Evolutionary conservation across 2,329 filamentous ascomycete genomes (phyloP).

Genomic region (Colletotrichum sp.): DNA sequence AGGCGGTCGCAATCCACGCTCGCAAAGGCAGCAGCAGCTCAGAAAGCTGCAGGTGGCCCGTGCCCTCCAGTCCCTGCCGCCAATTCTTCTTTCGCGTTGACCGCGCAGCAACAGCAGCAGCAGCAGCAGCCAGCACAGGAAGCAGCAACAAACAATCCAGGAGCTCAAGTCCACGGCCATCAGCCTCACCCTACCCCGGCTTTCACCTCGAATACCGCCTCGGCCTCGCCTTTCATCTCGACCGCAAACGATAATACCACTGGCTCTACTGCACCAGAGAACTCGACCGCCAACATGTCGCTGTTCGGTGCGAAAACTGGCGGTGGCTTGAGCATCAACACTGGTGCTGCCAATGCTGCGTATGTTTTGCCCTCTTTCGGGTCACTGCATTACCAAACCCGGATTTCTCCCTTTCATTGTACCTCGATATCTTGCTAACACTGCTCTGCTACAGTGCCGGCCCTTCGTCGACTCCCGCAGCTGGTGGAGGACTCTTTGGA

Average conservation of each 20-base stretch:
- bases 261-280: neutral
- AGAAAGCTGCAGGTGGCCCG: slow-evolving; percentile 3
- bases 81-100: slow-evolving; percentile 18
- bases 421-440: neutral
- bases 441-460: neutral
- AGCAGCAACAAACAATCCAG: neutral
- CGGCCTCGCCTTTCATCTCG: neutral
- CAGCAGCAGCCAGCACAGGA: neutral
- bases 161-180: neutral
- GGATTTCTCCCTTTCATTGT: no score
- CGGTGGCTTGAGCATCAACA: slow-evolving; percentile 68
- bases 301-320: slow-evolving; percentile 27
- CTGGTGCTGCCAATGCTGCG: slow-evolving; percentile 63
- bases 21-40: neutral
- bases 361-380: slow-evolving; percentile 34
- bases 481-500: slow-evolving; percentile 15
- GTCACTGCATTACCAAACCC: neutral
- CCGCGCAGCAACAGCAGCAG: neutral
- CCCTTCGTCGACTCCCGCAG: slow-evolving; percentile 1
- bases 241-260: neutral
- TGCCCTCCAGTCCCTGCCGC: neutral
- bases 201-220: neutral
- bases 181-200: neutral
- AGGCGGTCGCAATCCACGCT: neutral
- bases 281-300: neutral